Conservation (phyloP, 805 yeast genomes). For the Ogataea neopini region DNA sequence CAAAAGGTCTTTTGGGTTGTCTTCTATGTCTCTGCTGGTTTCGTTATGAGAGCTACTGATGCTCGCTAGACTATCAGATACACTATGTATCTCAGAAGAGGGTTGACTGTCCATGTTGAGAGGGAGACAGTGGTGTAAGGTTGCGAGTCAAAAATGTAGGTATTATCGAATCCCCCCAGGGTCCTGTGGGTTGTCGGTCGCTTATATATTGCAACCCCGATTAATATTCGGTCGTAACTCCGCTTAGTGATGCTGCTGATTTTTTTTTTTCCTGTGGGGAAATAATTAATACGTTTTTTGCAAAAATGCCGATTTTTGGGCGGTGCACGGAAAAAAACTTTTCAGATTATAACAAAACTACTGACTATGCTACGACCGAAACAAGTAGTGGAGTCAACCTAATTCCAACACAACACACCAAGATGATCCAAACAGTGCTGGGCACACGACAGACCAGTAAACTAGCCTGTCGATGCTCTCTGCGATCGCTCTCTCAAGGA, state of each 20-base stretch:
- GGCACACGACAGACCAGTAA: not conserved
- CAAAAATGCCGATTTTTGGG: not conserved
- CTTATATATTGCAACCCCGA: no score
- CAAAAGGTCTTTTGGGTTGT: not conserved
- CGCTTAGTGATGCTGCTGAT: not conserved
- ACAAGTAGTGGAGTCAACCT: not conserved
- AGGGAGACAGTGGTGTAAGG: not conserved
- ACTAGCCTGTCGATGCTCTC: no score
- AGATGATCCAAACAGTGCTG: not conserved
- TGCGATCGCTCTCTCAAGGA: conserved; percentile 1
- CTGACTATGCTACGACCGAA: not conserved
- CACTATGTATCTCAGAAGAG: not conserved
- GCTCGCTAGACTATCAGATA: not conserved
- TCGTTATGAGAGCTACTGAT: not conserved
- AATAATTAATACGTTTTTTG: not conserved
- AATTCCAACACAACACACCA: not conserved
- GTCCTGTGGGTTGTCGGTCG: no score
- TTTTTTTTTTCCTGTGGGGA: not conserved
- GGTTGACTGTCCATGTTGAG: not conserved
- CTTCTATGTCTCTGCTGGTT: not conserved
- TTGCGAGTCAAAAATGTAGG: no score
- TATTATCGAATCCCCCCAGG: no score
- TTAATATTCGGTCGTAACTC: no score
- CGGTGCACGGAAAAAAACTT: conserved; percentile 6
- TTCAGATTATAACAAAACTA: no score